Evolutionary conservation across 1,284 basidiomycete species (phyloP).

Genomic region (Irpex sp.): DNA sequence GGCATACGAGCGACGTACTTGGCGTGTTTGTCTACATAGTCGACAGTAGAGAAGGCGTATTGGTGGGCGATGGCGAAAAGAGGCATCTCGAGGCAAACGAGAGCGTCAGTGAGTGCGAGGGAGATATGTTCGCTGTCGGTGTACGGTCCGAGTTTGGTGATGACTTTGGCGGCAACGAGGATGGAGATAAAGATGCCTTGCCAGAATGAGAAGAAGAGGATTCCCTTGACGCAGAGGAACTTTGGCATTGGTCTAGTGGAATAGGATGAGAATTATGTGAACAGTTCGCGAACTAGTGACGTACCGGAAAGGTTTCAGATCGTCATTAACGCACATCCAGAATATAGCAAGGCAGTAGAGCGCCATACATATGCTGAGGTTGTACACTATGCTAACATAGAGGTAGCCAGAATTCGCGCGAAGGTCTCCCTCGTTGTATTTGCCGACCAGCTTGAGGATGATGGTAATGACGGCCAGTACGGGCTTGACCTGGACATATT

Average conservation of each 20-base stretch:
- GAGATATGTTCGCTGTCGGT: conserved; percentile 90
- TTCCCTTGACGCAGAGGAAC: conserved; percentile 97
- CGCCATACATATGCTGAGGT: conserved; percentile 68
- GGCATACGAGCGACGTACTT: conserved; percentile 84
- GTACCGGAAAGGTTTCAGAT: conserved; percentile 84
- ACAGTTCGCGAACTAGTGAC: conserved; percentile 23
- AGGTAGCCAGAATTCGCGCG: conserved; percentile 86
- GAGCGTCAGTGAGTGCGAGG: conserved; percentile 82
- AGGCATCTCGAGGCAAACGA: conserved; percentile 98
- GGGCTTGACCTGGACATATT: conserved; percentile 98
- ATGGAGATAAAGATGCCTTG: conserved; percentile 87
- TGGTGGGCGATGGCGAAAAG: conserved; percentile 93
- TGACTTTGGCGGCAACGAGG: conserved; percentile 78
- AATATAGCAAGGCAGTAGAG: conserved; percentile 92
- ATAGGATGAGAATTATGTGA: conserved; percentile 1
- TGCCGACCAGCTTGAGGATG: conserved; percentile 82
- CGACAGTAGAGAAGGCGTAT: conserved; percentile 82
- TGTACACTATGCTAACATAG: conserved; percentile 85
- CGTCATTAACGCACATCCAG: conserved; percentile 86
- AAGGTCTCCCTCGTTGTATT: conserved; percentile 90
- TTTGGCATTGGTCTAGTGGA: conserved; percentile 73
- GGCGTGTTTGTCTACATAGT: conserved; percentile 72
- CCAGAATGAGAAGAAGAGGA: conserved; percentile 99
- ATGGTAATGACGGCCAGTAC: conserved; percentile 83
- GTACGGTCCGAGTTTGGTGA: conserved; percentile 82